Conservation (phyloP, 2,329 filamentous ascomycete genomes). For the Hypoxylon sp. region DNA sequence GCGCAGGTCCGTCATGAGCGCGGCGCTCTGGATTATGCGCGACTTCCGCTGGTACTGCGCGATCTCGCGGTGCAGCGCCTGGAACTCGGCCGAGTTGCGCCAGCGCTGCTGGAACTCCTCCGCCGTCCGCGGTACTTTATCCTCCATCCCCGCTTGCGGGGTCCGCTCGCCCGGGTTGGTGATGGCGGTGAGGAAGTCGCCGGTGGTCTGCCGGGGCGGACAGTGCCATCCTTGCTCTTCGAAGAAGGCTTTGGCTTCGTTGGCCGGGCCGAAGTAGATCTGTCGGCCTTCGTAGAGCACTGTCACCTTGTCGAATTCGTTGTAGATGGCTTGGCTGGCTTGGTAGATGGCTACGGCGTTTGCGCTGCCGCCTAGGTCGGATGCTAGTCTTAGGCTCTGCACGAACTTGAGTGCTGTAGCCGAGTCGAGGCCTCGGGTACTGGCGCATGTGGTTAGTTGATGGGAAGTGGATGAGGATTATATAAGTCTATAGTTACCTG, state of each 20-base stretch:
- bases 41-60: slow-evolving; percentile 55
- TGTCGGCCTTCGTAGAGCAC: slow-evolving; percentile 80
- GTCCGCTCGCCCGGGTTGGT: slow-evolving; percentile 70
- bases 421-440: slow-evolving; percentile 76
- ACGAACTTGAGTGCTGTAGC: slow-evolving; percentile 79
- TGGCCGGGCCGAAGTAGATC: slow-evolving; percentile 76
- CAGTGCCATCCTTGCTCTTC: slow-evolving; percentile 74
- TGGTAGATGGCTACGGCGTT: slow-evolving; percentile 77
- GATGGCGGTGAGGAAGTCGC: slow-evolving; percentile 74
- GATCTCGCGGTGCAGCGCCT: slow-evolving; percentile 57
- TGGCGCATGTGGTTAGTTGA: slow-evolving; percentile 25
- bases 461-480: slow-evolving; percentile 2
- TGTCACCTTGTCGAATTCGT: slow-evolving; percentile 77
- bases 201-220: slow-evolving; percentile 71
- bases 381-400: slow-evolving; percentile 69
- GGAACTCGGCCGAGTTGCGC: slow-evolving; percentile 56
- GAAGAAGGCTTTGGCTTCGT: slow-evolving; percentile 70
- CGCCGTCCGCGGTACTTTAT: slow-evolving; percentile 69
- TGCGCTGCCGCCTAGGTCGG: slow-evolving; percentile 69
- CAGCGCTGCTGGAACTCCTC: slow-evolving; percentile 70
- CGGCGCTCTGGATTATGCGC: slow-evolving; percentile 7
- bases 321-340: slow-evolving; percentile 73
- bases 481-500: slow-evolving; percentile 58
- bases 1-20: slow-evolving; percentile 5
- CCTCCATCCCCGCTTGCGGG: slow-evolving; percentile 62